A percentile compares a stretch with the other conserved stretches of the same genome.
phyloP scores from a whole-genome alignment of 2,329 filamentous ascomycete genomes.

The Ceratocystis colombiana region DNA sequence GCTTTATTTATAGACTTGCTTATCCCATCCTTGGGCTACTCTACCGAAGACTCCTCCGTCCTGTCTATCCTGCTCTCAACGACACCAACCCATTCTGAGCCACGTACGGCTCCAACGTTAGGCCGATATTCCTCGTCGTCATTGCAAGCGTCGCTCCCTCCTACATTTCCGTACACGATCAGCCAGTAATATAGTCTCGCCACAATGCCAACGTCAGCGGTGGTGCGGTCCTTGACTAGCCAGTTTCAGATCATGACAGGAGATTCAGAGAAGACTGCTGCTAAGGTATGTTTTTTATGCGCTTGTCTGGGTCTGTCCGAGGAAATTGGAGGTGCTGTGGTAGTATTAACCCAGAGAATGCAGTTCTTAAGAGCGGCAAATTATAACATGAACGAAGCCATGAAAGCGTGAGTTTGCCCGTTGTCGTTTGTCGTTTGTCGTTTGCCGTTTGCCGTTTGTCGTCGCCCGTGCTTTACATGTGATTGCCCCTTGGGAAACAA shows the following conservation, averaged over 20 bases:
- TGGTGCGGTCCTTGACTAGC: constrained; percentile 35
- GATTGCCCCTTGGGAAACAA: background rate
- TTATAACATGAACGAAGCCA: constrained; percentile 45
- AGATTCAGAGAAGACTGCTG: constrained; percentile 37
- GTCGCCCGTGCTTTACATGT: background rate
- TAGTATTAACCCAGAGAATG: constrained; percentile 11
- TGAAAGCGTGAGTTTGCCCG: constrained; percentile 46
- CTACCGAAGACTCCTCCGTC: background rate
- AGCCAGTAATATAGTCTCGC: background rate
- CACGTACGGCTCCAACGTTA: background rate
- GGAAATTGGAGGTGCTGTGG: background rate
- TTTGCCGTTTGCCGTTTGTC: background rate
- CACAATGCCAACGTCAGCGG: constrained; percentile 14
- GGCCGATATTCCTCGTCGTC: too few relatives aligned
- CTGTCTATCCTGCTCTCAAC: too few relatives aligned
- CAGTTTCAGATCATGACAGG: constrained; percentile 40
- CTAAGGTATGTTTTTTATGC: constrained; percentile 35
- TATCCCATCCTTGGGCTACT: background rate
- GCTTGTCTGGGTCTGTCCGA: background rate
- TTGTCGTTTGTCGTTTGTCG: constrained; percentile 1
- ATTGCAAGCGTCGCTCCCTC: too few relatives aligned
- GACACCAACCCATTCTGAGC: background rate
- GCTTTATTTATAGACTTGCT: background rate
- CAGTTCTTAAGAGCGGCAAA: constrained; percentile 30
- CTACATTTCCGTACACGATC: too few relatives aligned